A percentile compares a stretch with the other conserved stretches of the same genome.
phyloP scores from a whole-genome alignment of 2,329 filamentous ascomycete genomes.

The Claviceps paspali region DNA sequence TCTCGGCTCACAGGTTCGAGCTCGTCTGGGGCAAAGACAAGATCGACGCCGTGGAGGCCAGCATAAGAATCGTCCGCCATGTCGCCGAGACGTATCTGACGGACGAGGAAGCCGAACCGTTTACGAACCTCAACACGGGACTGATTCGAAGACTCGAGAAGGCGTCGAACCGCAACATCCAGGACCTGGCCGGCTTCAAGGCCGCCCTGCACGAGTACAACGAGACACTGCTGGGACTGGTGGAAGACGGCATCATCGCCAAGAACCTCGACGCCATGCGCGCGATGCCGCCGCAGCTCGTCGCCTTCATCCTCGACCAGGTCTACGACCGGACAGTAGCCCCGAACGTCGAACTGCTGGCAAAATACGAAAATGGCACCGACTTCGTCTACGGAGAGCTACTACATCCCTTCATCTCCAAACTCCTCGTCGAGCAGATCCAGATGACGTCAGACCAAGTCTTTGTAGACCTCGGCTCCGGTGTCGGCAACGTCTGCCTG shows the following conservation, averaged over 20 bases:
- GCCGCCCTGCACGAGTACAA: constrained; percentile 67
- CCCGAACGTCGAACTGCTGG: constrained; percentile 68
- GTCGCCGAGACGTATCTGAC: constrained; percentile 67
- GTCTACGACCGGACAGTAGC: constrained; percentile 88
- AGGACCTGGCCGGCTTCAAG: constrained; percentile 52
- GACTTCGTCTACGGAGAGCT: constrained; percentile 95
- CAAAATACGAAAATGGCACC: constrained; percentile 75
- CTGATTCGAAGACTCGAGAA: constrained; percentile 64
- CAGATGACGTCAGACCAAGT: constrained; percentile 68
- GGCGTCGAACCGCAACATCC: constrained; percentile 51
- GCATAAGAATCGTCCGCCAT: constrained; percentile 52
- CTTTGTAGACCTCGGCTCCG: constrained; percentile 89
- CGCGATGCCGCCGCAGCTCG: constrained; percentile 53
- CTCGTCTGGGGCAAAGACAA: constrained; percentile 66
- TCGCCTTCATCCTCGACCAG: constrained; percentile 71
- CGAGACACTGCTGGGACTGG: constrained; percentile 45
- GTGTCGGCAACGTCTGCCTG: constrained; percentile 88
- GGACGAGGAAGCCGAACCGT: constrained; percentile 47
- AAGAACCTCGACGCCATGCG: constrained; percentile 56
- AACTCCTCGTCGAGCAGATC: constrained; percentile 63
- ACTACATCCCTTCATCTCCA: constrained; percentile 66
- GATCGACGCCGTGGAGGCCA: constrained; percentile 62
- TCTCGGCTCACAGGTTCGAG: constrained; percentile 26
- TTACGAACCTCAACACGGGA: constrained; percentile 58
- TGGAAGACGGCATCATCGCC: constrained; percentile 55